Percentiles rank a stretch among this genome's conserved stretches.
These are phyloP conservation scores for Lunularia cruciata DNA, from an alignment of 225 moss, liverwort and hornwort genomes.

Conservation along the genomic window DNA sequence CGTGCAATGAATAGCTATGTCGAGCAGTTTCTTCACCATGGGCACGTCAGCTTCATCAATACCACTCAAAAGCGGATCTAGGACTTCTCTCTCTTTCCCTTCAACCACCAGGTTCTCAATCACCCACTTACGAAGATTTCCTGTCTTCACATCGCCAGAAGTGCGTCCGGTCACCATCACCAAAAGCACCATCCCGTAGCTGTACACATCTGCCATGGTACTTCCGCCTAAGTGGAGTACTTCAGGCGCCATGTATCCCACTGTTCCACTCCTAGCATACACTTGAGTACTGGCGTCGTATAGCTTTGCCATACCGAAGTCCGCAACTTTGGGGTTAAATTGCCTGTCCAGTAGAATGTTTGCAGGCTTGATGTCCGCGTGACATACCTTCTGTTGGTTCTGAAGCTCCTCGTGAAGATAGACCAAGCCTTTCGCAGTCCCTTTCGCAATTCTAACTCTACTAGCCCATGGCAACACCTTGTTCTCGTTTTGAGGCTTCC, in stretches of 20 bases:
- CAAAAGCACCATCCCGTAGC: conserved; percentile 42
- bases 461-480: conserved; percentile 29
- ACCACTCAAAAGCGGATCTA: conserved; percentile 24
- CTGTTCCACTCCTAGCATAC: conserved; percentile 28
- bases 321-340: conserved; percentile 39
- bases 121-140: conserved; percentile 27
- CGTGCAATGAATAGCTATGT: conserved; percentile 34
- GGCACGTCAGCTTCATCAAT: conserved; percentile 17
- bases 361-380: conserved; percentile 43
- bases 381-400: conserved; percentile 38
- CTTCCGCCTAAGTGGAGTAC: conserved; percentile 10
- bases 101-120: conserved; percentile 16
- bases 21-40: conserved; percentile 30
- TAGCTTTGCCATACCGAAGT: conserved; percentile 42
- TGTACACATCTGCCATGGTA: conserved; percentile 37
- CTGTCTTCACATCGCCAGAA: conserved; percentile 9
- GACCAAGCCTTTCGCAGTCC: conserved; percentile 35
- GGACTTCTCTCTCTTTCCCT: conserved; percentile 5
- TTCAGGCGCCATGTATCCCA: conserved; percentile 44
- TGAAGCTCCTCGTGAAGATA: conserved; percentile 48
- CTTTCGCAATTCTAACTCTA: conserved; percentile 35
- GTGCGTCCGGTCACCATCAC: conserved; percentile 41
- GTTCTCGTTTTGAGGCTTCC: conserved; percentile 10
- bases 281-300: conserved; percentile 24
- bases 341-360: conserved; percentile 33